Evolutionary conservation across 2,329 filamentous ascomycete genomes (phyloP), one percentile per base, ranked within the genome.

Genomic region (Cladosporium sphaerospermum): DNA sequence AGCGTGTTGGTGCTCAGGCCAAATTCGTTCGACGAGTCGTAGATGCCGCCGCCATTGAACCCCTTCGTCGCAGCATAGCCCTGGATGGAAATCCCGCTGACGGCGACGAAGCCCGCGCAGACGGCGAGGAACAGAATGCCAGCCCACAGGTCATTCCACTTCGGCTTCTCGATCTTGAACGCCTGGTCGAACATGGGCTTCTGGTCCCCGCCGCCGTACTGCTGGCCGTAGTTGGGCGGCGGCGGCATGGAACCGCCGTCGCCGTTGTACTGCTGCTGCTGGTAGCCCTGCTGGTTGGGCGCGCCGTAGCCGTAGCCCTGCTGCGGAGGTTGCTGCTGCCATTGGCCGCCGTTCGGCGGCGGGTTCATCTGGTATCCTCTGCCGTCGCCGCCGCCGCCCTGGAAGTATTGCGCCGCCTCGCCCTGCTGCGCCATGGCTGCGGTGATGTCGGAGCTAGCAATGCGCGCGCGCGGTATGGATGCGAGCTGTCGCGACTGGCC

Each of bases 71-170:
- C 72, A 59, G 81, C 76, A 64, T 95, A 96, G 50, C 87, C 87
- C 59, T 86, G 80, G 37, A 96, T 81, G 0, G 84, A 77, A 33
- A 95, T 75, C 3, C 78, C 90, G 7, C 86, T 91, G 45, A 96
- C 83, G 8, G 80, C 89, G 9, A 82, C 78, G 63, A 87, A 96
- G 11, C 89, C 90, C 3, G 79, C 71, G 65, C 86, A 85, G 19
- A 86, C 83, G 14, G 80, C 70, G 36, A 93, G 76, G 61, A 95
- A 81, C 65, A 96, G 73, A 39, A 95, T 73, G 3, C 86, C 90
- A 3, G 91, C 91, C 92, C 91, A 96, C 23, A 88, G 67, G 67
- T 97, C 92, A 64, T 96, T 89, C 73, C 80, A 96, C 69, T 92
- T 95, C n/a, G 89, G 89, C 58, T 76, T 84, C 48, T 88, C 81